A percentile compares a stretch with the other conserved stretches of the same genome.
Evolutionary conservation across 2,329 filamentous ascomycete species (phyloP).

Genomic region (Cladosporium sp.): DNA sequence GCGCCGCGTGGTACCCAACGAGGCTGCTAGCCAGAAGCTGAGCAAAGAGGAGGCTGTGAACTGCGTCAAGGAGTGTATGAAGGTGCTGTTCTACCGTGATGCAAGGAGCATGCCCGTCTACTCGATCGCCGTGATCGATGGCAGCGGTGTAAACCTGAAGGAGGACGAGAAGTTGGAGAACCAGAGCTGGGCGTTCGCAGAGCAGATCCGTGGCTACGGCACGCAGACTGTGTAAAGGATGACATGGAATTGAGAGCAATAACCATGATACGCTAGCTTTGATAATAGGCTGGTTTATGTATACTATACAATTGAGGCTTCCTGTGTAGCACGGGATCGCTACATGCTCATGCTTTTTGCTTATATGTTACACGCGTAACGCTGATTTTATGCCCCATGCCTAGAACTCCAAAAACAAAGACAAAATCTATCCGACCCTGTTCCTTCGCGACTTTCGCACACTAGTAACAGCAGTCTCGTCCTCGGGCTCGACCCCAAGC

Average conservation of each 20-base stretch:
- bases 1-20: conserved; percentile 77
- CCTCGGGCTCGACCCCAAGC: neutral
- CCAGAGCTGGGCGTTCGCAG: conserved; percentile 98
- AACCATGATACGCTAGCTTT: conserved; percentile 6
- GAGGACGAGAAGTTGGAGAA: conserved; percentile 84
- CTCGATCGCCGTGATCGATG: conserved; percentile 83
- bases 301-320: conserved; percentile 11
- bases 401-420: neutral
- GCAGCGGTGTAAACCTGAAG: conserved; percentile 77
- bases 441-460: neutral
- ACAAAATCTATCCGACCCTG: neutral
- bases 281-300: conserved; percentile 8
- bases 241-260: neutral
- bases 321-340: neutral
- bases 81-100: conserved; percentile 96
- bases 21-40: conserved; percentile 68
- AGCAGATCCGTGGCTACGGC: conserved; percentile 90
- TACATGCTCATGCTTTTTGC: neutral
- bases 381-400: neutral
- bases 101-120: conserved; percentile 88
- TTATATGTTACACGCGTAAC: neutral
- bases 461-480: neutral
- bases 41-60: conserved; percentile 74
- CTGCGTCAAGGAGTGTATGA: conserved; percentile 89
- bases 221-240: conserved; percentile 57